Base-by-base conservation (phyloP, 148 eudicot genomes). In the Amaranthus cruentus region DNA sequence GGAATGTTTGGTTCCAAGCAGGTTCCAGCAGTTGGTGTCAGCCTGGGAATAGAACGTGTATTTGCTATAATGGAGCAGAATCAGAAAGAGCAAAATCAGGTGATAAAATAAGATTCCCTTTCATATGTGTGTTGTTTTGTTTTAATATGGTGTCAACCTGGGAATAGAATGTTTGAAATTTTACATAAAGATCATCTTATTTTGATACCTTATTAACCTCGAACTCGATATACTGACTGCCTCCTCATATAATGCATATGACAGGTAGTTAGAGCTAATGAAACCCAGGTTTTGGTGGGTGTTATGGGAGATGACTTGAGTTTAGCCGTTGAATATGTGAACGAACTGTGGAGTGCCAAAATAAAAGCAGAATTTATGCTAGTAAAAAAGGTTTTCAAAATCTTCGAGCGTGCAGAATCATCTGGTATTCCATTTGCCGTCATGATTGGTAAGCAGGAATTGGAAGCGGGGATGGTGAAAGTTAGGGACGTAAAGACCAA, bases 11-110 rank as follows among this genome's bases (percentile, higher is more conserved):
- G 97, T 72, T 81, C 91, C 43, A 92, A 89, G 87, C 87, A 83
- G 74, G 92, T 96, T 80, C 97, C 99, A 63, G 92, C 99, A 44
- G 90, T 96, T 80, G 99, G 99, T 62, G 84, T 89, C 72, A 96
- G 99, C 75, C 78, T 96, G 60, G 99, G 99, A 56, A 96, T 96
- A 79, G 99, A 96, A 77, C 88, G 99, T 66, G 96, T 96, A 43
- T 96, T 92, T 81, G 85, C 94, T 53, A 96, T 96, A 62, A 92
- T 92, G 96, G 97, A 96, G 80, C 96, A 92, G 75, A 85, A 81
- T 72, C 93, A 88, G 77, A 89, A 88, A 76, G 92, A 90, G 64
- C 84, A 80, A 73, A 86, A 89, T 63, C 89, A 88, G 99, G 99
- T 94, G 55, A 79, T 53, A 13, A 50, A 51, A 43, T 42, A 66